Evolutionary conservation across 169 alveolate species (phyloP).

Genomic region (Eimeria acervulina): DNA sequence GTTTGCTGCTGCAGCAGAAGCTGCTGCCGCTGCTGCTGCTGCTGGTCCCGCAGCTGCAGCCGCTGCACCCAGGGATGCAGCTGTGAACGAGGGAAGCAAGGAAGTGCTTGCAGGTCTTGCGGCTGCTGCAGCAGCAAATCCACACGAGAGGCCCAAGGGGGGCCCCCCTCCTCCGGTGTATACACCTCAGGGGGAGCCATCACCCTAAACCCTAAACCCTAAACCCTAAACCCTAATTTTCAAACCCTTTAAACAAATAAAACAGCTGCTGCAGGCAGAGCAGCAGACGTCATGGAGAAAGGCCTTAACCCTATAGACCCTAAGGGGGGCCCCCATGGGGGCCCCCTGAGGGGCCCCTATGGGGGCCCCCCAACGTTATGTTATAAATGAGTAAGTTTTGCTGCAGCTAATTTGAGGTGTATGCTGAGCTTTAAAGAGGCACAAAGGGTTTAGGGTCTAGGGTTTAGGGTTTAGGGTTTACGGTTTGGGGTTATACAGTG

Average conservation of each 20-base stretch:
- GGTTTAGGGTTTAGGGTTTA: not conserved
- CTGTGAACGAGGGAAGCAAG: not conserved
- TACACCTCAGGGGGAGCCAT: not conserved
- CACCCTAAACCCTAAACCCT: constrained; percentile 7
- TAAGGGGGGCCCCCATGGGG: not conserved
- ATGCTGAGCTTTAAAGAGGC: not conserved
- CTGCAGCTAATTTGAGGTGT: not conserved
- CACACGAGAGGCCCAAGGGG: constrained; percentile 31
- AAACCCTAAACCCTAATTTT: constrained; percentile 11
- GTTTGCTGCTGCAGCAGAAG: constrained; percentile 12
- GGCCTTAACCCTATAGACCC: not conserved
- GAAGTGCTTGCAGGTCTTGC: constrained; percentile 4
- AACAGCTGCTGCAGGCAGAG: not conserved
- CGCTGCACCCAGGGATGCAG: not conserved
- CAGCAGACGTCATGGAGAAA: not conserved
- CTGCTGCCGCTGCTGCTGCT: too few species aligned
- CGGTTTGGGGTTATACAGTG: not conserved
- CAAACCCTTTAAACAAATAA: not conserved
- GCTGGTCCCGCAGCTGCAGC: too few species aligned
- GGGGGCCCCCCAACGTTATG: not conserved
- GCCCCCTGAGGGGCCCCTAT: not conserved
- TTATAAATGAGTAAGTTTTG: not conserved
- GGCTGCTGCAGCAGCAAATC: constrained; percentile 54
- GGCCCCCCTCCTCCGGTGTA: not conserved
- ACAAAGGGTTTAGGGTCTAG: too few species aligned